Percentiles rank a stretch among this genome's conserved stretches.
These are phyloP conservation scores for Russula dissimulans DNA, from an alignment of 768 basidiomycete genomes.

Conservation along the genomic window DNA sequence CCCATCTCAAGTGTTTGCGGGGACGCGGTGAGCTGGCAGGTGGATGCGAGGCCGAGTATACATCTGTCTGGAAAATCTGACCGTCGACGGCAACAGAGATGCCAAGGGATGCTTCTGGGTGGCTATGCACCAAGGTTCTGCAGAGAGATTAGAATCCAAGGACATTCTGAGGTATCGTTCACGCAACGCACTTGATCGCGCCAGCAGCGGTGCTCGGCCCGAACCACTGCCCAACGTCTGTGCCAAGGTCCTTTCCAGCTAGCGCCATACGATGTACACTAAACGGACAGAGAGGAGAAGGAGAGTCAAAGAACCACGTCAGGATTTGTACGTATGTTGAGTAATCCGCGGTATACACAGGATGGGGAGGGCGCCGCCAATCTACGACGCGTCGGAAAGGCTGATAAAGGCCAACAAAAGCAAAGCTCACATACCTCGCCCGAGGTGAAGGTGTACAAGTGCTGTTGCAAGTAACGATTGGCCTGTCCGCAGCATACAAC, in stretches of 20 bases:
- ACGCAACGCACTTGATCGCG: conserved; percentile 70
- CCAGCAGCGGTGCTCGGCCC: conserved; percentile 97
- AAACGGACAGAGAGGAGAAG: conserved; percentile 76
- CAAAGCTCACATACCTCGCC: conserved; percentile 45
- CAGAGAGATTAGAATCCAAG: not conserved
- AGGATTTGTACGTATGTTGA: conserved; percentile 86
- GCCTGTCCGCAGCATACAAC: conserved; percentile 85
- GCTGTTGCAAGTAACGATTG: conserved; percentile 79
- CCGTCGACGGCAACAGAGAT: conserved; percentile 80
- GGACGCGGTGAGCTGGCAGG: conserved; percentile 25
- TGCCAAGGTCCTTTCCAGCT: conserved; percentile 90
- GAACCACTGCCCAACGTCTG: conserved; percentile 96
- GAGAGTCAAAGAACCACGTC: conserved; percentile 93
- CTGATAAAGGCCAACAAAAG: conserved; percentile 3
- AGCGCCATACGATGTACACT: conserved; percentile 94
- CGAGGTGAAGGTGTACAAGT: conserved; percentile 64
- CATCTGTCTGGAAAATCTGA: conserved; percentile 76
- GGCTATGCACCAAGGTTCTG: conserved; percentile 69
- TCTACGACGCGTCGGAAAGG: conserved; percentile 37
- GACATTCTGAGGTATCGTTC: not conserved
- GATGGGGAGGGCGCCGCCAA: conserved; percentile 69
- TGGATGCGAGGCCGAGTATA: conserved; percentile 61
- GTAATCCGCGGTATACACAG: conserved; percentile 53
- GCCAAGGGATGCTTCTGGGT: conserved; percentile 70
- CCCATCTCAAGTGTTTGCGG: conserved; percentile 44